phyloP scores from a whole-genome alignment of 129 eudicot species.

The Deinandra increscens region DNA sequence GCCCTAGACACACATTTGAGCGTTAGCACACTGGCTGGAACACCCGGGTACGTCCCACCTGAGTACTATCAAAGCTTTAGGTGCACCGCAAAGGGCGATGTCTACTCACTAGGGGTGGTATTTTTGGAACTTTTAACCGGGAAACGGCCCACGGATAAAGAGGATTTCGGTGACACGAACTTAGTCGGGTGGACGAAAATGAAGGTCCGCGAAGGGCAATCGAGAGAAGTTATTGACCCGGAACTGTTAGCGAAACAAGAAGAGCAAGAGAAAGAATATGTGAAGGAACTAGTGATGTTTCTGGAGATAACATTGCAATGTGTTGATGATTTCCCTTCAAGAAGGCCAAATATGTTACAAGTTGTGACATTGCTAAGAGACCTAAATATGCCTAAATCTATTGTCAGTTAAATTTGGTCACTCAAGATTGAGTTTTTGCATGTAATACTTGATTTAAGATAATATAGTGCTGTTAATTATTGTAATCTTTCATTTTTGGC shows the following conservation, averaged over 20 bases:
- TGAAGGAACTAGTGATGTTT: constrained; percentile 79
- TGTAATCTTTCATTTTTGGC: background rate
- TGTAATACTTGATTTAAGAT: constrained; percentile 24
- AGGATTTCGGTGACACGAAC: constrained; percentile 88
- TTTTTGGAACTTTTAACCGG: constrained; percentile 71
- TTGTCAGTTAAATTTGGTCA: constrained; percentile 27
- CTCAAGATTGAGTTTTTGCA: constrained; percentile 9
- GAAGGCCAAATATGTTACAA: constrained; percentile 90
- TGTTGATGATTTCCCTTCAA: constrained; percentile 94
- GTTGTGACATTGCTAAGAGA: constrained; percentile 84
- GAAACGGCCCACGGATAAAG: constrained; percentile 84
- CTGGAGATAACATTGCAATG: constrained; percentile 73
- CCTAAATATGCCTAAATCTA: constrained; percentile 46
- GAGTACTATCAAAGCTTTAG: constrained; percentile 91
- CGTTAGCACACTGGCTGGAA: constrained; percentile 80
- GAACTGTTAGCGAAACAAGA: constrained; percentile 50
- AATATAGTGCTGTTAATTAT: constrained; percentile 9
- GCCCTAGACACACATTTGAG: constrained; percentile 86
- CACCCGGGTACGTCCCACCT: constrained; percentile 89
- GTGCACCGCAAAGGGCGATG: constrained; percentile 90
- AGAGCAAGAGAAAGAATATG: constrained; percentile 55
- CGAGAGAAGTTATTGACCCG: constrained; percentile 76
- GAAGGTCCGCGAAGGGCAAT: constrained; percentile 84
- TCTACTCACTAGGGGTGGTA: constrained; percentile 76
- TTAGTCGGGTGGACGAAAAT: constrained; percentile 88